A percentile compares a stretch with the other conserved stretches of the same genome.
phyloP scores from a whole-genome alignment of 495 filamentous ascomycete genomes.

The Venustampulla echinocandica region DNA sequence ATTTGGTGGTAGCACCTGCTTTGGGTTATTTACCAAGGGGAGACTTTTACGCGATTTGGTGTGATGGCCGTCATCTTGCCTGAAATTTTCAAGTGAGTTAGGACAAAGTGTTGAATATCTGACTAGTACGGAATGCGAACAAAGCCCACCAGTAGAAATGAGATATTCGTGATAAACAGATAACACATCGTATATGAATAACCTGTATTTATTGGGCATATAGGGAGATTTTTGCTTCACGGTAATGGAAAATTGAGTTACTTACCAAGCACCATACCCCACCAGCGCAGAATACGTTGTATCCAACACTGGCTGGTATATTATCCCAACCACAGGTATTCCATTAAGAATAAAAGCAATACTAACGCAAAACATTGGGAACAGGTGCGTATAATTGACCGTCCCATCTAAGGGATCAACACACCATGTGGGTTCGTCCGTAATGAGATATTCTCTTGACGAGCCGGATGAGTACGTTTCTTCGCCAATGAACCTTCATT shows the following conservation, averaged over 20 bases:
- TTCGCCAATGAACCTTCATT: constrained; percentile 57
- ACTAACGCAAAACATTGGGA: constrained; percentile 66
- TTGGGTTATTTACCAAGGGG: constrained; percentile 47
- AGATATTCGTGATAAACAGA: too few species aligned
- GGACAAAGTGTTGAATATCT: not conserved
- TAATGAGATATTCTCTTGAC: constrained; percentile 52
- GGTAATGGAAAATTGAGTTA: not conserved
- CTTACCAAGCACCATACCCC: constrained; percentile 54
- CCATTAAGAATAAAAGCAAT: constrained; percentile 52
- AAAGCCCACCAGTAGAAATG: not conserved
- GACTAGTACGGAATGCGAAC: not conserved
- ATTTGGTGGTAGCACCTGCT: constrained; percentile 50
- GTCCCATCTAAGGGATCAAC: constrained; percentile 64
- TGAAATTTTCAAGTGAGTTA: not conserved
- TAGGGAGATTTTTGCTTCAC: not conserved
- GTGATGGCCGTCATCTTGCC: constrained; percentile 11
- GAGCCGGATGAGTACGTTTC: constrained; percentile 55
- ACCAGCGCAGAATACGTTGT: constrained; percentile 55
- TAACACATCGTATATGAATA: too few species aligned
- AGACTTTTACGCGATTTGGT: constrained; percentile 47
- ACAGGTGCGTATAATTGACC: constrained; percentile 64
- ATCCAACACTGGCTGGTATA: constrained; percentile 55
- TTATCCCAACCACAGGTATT: constrained; percentile 52
- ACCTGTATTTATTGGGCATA: too few species aligned
- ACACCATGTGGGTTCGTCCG: constrained; percentile 54